A percentile compares a stretch with the other conserved stretches of the same genome.
These are phyloP conservation scores for Mortierella sp. DNA, from an alignment of 371 early-diverging fungal genomes.

Conservation along the genomic window DNA sequence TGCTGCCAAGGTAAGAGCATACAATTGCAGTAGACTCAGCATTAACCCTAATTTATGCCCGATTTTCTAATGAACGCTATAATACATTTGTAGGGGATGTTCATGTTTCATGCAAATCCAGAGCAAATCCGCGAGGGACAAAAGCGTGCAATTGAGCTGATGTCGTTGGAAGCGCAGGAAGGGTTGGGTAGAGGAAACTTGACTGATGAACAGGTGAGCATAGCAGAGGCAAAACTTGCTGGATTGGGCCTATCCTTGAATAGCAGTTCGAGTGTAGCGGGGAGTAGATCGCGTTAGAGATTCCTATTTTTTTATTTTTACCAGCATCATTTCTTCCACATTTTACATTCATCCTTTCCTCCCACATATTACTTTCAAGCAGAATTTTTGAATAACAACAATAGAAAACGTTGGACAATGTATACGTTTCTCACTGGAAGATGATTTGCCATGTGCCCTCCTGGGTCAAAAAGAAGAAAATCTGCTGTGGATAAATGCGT, in stretches of 20 bases:
- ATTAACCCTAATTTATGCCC: neutral
- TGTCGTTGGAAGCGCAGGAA: constrained; percentile 18
- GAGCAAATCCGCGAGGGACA: constrained; percentile 52
- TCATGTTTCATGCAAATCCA: constrained; percentile 53
- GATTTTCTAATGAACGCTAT: neutral
- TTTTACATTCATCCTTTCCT: constrained; percentile 3
- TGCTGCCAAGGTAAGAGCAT: constrained; percentile 72
- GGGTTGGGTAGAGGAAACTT: constrained; percentile 35
- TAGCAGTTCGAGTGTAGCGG: constrained; percentile 17
- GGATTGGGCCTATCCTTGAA: constrained; percentile 49
- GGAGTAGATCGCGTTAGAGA: constrained; percentile 32
- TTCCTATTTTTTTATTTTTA: constrained; percentile 2
- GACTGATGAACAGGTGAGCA: constrained; percentile 57
- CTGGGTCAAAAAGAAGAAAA: neutral
- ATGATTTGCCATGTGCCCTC: neutral
- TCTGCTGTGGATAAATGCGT: neutral
- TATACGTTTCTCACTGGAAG: neutral
- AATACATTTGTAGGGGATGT: constrained; percentile 35
- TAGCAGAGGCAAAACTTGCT: constrained; percentile 54
- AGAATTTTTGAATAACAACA: constrained; percentile 8
- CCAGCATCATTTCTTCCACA: neutral
- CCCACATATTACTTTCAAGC: neutral
- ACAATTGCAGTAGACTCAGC: neutral
- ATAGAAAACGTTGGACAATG: constrained; percentile 10
- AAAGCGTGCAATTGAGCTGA: constrained; percentile 40